Base-by-base conservation (phyloP, 768 basidiomycete genomes). In the Cystofilobasidium capitatum region DNA sequence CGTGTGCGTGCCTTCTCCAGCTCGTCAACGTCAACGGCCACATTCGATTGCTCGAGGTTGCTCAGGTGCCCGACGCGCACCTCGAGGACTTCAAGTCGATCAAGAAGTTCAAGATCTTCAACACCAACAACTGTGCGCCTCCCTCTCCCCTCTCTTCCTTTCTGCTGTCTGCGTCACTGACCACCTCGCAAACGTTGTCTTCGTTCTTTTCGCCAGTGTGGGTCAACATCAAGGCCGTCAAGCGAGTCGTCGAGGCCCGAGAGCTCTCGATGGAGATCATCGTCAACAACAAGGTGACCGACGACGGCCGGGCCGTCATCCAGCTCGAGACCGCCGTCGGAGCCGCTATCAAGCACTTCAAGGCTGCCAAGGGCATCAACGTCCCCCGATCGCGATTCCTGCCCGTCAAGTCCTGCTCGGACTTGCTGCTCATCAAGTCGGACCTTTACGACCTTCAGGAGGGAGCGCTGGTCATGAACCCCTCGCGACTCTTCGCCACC, bases 381-480 rank as follows among this genome's bases (percentile, higher is more conserved):
- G 94, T 97, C 51, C 91, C 94, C 63, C 87, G 92, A 64, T 85
- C 83, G 69, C 89, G 94, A 69, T 96, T 97, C 86, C 82, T 98
- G 75, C 90, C 91, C 47, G 81, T 81, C 76, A 80, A 80, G 82
- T 86, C 83, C 69, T 91, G 88, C 79, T 93, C 90, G 39, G 88
- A 89, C 63, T 80, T 93, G 60, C 82, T 94, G 45, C 80, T 92
- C 72, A 89, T 92, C 81, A 94, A 89, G 81, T 88, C 86, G 69
- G 89, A 92, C 76, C 86, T 96, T 72, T 97, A 96, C 80, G 88
- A 88, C 64, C 82, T 96, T 60, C 80, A 86, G 77, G 89, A 96
- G 75, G 92, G 92, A 24, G 87, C 87, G 72, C 83, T 94, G 68
- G 82, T 89, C 71, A 88, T 96, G 81, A 90, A 88, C 75, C 84